These are phyloP conservation scores for Kluyveromyces starmeri DNA, from an alignment of 805 yeast genomes.

Conservation along the genomic window DNA sequence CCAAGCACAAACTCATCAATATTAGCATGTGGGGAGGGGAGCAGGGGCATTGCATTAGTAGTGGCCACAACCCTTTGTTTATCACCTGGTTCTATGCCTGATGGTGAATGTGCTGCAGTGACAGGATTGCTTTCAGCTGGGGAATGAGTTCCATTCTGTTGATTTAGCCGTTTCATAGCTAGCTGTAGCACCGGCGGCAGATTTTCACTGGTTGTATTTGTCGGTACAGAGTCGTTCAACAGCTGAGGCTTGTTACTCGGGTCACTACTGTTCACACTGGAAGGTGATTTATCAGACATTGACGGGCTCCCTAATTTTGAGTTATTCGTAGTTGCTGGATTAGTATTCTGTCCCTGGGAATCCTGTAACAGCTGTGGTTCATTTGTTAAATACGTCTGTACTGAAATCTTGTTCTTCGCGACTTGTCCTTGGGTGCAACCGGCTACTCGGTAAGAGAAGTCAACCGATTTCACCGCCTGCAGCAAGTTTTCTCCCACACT, in stretches of 20 bases:
- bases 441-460: slow-evolving; percentile 7
- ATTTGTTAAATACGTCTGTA: slow-evolving; percentile 37
- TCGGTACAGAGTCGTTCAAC: slow-evolving; percentile 36
- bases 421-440: slow-evolving; percentile 6
- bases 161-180: slow-evolving; percentile 29
- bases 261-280: slow-evolving; percentile 8
- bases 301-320: slow-evolving; percentile 26
- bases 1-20: slow-evolving; percentile 67
- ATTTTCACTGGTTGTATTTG: slow-evolving; percentile 30
- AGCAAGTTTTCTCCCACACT: slow-evolving; percentile 18
- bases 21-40: slow-evolving; percentile 26
- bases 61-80: slow-evolving; percentile 19
- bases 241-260: slow-evolving; percentile 22
- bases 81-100: slow-evolving; percentile 5
- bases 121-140: slow-evolving; percentile 11
- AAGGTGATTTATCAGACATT: slow-evolving; percentile 2
- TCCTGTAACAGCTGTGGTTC: slow-evolving; percentile 34
- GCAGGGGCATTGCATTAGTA: slow-evolving; percentile 22
- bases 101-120: slow-evolving; percentile 8
- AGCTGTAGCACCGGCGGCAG: slow-evolving; percentile 37
- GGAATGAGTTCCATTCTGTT: slow-evolving; percentile 14
- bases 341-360: slow-evolving; percentile 1
- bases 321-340: slow-evolving; percentile 3
- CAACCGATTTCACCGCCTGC: slow-evolving; percentile 9
- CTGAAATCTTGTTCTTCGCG: slow-evolving; percentile 21